phyloP scores from a whole-genome alignment of 116 monocot genomes.

The Trichopus zeylanicus region DNA sequence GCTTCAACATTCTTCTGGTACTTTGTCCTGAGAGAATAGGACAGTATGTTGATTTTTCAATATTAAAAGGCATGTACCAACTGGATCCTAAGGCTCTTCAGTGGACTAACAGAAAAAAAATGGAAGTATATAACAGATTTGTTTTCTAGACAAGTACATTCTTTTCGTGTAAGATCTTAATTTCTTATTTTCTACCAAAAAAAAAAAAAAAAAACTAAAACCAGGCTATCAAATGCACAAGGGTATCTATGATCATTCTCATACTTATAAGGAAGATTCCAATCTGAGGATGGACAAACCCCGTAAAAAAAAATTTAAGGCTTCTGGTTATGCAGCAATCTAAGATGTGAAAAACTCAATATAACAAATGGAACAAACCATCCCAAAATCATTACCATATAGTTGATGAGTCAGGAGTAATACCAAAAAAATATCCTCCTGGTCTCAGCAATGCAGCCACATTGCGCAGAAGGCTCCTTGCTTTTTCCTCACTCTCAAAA shows the following conservation, averaged over 20 bases:
- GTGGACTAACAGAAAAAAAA: no score
- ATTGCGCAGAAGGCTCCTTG: conserved; percentile 68
- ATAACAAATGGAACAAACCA: not conserved
- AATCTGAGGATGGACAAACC: no score
- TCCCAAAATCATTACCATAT: conserved; percentile 62
- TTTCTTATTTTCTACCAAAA: no score
- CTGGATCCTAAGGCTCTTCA: not conserved
- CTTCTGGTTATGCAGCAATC: not conserved
- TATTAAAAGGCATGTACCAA: not conserved
- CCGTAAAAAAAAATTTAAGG: no score
- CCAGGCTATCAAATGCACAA: no score
- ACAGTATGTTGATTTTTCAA: not conserved
- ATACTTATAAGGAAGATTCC: no score
- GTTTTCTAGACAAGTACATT: no score
- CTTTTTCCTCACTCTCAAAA: conserved; percentile 78
- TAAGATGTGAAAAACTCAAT: not conserved
- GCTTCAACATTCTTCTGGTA: conserved; percentile 99
- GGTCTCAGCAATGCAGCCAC: conserved; percentile 80
- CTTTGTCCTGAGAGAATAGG: conserved; percentile 60
- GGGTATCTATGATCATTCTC: no score
- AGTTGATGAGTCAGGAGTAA: conserved; percentile 94
- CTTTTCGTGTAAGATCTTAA: no score
- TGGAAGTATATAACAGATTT: no score
- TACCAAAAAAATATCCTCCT: conserved; percentile 89
- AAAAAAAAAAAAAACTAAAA: no score